Evolutionary conservation across 1,284 basidiomycete genomes (phyloP).

Genomic region (Sphaerobolus stellatus): DNA sequence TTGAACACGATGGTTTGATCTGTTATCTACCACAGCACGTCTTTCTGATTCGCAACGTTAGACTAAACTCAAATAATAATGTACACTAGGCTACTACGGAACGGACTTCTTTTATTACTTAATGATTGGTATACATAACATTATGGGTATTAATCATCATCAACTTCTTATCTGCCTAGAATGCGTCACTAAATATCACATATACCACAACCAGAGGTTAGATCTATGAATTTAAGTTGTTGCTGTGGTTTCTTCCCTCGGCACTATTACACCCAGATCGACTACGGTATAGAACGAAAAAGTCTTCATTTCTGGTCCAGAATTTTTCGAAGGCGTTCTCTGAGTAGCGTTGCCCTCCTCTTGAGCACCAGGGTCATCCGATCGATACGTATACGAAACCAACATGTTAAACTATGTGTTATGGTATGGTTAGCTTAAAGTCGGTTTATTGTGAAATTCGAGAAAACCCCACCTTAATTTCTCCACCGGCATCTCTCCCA

Average conservation of each 20-base stretch:
- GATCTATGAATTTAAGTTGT: background rate
- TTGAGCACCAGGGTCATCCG: constrained; percentile 73
- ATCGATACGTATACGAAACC: constrained; percentile 88
- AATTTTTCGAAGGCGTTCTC: constrained; percentile 40
- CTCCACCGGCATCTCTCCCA: constrained; percentile 70
- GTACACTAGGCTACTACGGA: no score
- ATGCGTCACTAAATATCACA: background rate
- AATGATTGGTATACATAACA: no score
- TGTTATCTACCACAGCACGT: no score
- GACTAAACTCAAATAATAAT: no score
- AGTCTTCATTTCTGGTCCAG: constrained; percentile 71
- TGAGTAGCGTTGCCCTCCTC: constrained; percentile 55
- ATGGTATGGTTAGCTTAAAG: constrained; percentile 4
- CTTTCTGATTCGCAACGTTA: no score
- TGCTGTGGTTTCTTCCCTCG: constrained; percentile 48
- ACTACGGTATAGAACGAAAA: constrained; percentile 85
- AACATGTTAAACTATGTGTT: constrained; percentile 81
- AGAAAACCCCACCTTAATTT: constrained; percentile 60
- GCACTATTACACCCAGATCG: constrained; percentile 69
- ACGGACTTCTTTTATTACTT: no score
- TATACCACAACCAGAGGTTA: background rate
- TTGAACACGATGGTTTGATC: background rate
- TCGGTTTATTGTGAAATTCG: constrained; percentile 2
- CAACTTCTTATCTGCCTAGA: no score
- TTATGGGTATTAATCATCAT: no score